These are phyloP conservation scores for Pachysandra terminalis DNA, from an alignment of 164 flowering plant genomes.

Conservation along the genomic window DNA sequence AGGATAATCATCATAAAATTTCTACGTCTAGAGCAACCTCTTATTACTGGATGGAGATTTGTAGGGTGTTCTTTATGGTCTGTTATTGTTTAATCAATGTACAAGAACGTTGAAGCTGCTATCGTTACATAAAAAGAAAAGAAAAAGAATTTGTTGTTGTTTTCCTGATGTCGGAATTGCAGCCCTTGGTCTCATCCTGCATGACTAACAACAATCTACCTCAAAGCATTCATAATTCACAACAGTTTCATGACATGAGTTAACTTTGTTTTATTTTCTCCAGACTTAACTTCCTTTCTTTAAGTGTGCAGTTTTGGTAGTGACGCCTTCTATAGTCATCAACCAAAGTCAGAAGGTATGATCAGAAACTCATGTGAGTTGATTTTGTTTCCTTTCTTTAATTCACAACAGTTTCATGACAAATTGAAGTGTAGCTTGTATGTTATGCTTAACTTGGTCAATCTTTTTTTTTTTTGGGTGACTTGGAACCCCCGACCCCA, in stretches of 20 bases:
- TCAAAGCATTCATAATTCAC: not conserved
- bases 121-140: conserved; percentile 30
- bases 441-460: no score
- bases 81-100: conserved; percentile 32
- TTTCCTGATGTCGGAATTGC: conserved; percentile 24
- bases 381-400: not conserved
- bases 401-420: not conserved
- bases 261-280: not conserved
- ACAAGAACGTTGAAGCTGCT: conserved; percentile 43
- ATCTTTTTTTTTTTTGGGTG: no score
- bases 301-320: not conserved
- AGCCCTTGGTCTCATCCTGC: conserved; percentile 15
- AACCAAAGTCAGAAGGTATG: not conserved
- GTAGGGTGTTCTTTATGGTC: conserved; percentile 20
- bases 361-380: not conserved
- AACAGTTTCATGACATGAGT: conserved; percentile 12
- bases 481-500: no score
- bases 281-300: not conserved
- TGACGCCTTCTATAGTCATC: not conserved
- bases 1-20: conserved; percentile 39
- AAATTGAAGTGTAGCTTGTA: not conserved
- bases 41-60: conserved; percentile 21
- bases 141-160: no score
- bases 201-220: not conserved
- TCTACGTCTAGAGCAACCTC: conserved; percentile 27